A percentile compares a stretch with the other conserved stretches of the same genome.
Evolutionary conservation across 2,329 filamentous ascomycete species (phyloP).

Genomic region (Alternaria triticimaculans): DNA sequence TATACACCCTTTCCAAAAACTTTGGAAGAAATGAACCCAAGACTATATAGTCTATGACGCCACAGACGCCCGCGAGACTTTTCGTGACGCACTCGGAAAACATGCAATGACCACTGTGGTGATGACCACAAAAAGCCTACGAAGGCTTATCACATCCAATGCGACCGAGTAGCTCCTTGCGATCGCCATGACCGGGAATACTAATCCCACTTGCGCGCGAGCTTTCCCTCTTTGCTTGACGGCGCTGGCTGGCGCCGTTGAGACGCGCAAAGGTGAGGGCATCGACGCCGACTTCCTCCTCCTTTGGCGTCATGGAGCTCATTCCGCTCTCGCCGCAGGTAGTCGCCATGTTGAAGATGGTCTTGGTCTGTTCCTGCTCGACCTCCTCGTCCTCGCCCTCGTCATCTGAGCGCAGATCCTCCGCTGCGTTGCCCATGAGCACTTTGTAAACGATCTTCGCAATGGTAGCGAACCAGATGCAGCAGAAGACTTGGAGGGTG

Average conservation of each 20-base stretch:
- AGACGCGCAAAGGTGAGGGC: slow-evolving; percentile 67
- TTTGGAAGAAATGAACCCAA: neutral
- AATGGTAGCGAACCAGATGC: slow-evolving; percentile 92
- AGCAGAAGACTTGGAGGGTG: slow-evolving; percentile 77
- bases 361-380: slow-evolving; percentile 34
- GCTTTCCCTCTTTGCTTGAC: slow-evolving; percentile 61
- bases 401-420: slow-evolving; percentile 87
- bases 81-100: neutral
- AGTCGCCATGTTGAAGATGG: slow-evolving; percentile 34
- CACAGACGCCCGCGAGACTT: slow-evolving; percentile 15
- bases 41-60: neutral
- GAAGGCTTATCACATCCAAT: slow-evolving; percentile 80
- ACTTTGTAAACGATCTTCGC: slow-evolving; percentile 82
- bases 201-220: slow-evolving; percentile 60
- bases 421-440: slow-evolving; percentile 75
- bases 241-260: slow-evolving; percentile 52
- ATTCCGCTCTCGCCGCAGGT: slow-evolving; percentile 39
- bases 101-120: too few relatives aligned
- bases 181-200: slow-evolving; percentile 73
- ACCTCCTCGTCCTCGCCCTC: slow-evolving; percentile 72
- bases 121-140: neutral
- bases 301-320: slow-evolving; percentile 56
- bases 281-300: slow-evolving; percentile 79
- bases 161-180: slow-evolving; percentile 79
- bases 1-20: neutral